Conservation (phyloP, 164 flowering plant species). For the Aristolochia contorta region DNA sequence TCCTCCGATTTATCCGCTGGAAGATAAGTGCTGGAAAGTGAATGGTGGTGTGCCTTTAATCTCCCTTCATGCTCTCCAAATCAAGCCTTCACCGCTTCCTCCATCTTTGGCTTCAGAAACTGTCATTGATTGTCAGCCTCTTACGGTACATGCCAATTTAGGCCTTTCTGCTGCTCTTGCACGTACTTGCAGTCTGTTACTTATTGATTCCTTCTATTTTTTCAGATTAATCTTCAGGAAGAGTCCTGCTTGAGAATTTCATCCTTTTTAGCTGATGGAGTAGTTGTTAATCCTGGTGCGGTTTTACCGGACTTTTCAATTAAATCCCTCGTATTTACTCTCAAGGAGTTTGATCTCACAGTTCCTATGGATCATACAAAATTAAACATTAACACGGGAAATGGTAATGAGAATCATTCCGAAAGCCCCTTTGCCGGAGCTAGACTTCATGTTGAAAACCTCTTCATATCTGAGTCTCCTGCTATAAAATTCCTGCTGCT, state of each 20-base stretch:
- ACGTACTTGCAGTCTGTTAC: neutral
- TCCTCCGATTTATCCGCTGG: constrained; percentile 88
- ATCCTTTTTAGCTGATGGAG: constrained; percentile 90
- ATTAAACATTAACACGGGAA: constrained; percentile 9
- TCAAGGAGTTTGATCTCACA: constrained; percentile 64
- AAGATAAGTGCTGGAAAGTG: constrained; percentile 43
- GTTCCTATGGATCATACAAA: constrained; percentile 48
- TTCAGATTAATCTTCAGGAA: constrained; percentile 89
- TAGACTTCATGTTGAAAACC: constrained; percentile 69
- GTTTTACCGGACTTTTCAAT: constrained; percentile 84
- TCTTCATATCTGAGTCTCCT: constrained; percentile 61
- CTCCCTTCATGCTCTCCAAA: constrained; percentile 65
- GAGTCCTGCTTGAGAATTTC: constrained; percentile 84
- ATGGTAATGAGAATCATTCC: constrained; percentile 1
- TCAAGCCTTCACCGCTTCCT: constrained; percentile 75
- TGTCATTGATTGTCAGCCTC: constrained; percentile 76
- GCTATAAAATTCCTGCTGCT: constrained; percentile 44
- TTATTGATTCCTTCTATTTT: constrained; percentile 2
- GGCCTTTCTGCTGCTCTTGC: neutral
- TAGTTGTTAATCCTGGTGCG: constrained; percentile 65
- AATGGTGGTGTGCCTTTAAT: constrained; percentile 50
- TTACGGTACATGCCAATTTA: constrained; percentile 40
- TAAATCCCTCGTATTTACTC: constrained; percentile 47
- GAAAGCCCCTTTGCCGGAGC: constrained; percentile 67
- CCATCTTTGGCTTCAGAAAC: constrained; percentile 79